These are phyloP conservation scores for Zizania latifolia DNA, from an alignment of 176 grass and related monocot species.

Conservation along the genomic window DNA sequence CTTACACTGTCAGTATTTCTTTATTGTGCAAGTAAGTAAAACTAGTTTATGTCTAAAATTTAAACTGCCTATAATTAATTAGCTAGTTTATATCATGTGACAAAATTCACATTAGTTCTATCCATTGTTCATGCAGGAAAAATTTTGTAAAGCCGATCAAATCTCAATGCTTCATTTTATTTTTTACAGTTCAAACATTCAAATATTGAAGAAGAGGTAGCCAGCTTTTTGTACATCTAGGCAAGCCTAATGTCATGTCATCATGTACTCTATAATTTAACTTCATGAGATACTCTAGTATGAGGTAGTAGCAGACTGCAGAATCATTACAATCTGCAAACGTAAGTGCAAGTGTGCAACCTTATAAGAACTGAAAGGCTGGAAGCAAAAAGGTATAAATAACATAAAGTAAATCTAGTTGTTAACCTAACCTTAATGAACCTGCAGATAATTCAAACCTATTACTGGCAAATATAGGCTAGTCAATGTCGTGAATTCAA, in stretches of 20 bases:
- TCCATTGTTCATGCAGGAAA: not conserved
- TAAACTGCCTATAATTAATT: not conserved
- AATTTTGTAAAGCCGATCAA: not conserved
- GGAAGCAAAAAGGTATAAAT: not conserved
- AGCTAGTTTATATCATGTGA: not conserved
- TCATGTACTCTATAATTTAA: not conserved
- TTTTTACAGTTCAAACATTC: slow-evolving; percentile 12
- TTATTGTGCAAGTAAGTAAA: slow-evolving; percentile 24
- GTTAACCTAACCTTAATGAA: not conserved
- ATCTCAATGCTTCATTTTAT: not conserved
- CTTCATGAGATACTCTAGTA: slow-evolving; percentile 7
- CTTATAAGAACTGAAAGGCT: not conserved
- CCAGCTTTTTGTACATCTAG: not conserved
- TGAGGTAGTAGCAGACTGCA: not conserved
- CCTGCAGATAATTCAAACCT: slow-evolving; percentile 6
- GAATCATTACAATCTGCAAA: not conserved
- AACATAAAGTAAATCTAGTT: not conserved
- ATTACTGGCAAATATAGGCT: not conserved
- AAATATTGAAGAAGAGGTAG: not conserved
- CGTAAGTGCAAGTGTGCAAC: not conserved
- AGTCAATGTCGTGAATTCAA: slow-evolving; percentile 9
- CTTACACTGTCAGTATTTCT: slow-evolving; percentile 30
- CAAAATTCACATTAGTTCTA: not conserved
- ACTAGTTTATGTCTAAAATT: not conserved
- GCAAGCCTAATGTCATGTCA: not conserved